Percentiles rank a stretch among this genome's conserved stretches.
These are phyloP conservation scores for Clonostachys chloroleuca DNA, from an alignment of 2,329 filamentous ascomycete species.

Conservation along the genomic window DNA sequence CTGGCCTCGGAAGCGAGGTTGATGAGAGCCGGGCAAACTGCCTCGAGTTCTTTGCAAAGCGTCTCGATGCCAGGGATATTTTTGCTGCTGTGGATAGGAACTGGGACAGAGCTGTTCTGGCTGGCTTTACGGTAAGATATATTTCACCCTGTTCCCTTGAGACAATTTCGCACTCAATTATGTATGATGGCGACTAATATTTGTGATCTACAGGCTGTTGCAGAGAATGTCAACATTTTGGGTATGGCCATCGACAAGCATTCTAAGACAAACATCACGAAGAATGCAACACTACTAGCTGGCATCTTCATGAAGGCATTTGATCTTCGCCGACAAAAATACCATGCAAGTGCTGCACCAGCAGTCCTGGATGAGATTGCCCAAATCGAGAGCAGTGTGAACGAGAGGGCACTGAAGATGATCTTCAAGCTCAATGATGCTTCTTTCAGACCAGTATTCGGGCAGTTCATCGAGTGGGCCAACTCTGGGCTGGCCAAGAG, in stretches of 20 bases:
- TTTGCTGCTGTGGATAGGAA: slow-evolving; percentile 70
- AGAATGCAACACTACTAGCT: slow-evolving; percentile 68
- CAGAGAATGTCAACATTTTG: slow-evolving; percentile 67
- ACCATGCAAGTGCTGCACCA: slow-evolving; percentile 28
- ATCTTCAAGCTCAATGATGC: slow-evolving; percentile 96
- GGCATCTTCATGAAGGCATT: slow-evolving; percentile 55
- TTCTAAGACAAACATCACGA: slow-evolving; percentile 72
- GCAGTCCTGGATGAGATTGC: slow-evolving; percentile 41
- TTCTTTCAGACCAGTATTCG: slow-evolving; percentile 88
- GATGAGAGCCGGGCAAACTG: slow-evolving; percentile 64
- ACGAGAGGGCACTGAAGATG: slow-evolving; percentile 77
- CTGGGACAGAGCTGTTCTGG: slow-evolving; percentile 60
- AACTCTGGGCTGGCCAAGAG: slow-evolving; percentile 55
- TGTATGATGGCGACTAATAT: slow-evolving; percentile 5
- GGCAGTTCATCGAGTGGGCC: slow-evolving; percentile 80
- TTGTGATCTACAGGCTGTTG: slow-evolving; percentile 48
- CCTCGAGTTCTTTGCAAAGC: slow-evolving; percentile 69
- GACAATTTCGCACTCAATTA: background rate
- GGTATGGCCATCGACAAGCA: slow-evolving; percentile 71
- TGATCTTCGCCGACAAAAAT: slow-evolving; percentile 60
- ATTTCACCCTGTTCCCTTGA: background rate
- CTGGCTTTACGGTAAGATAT: slow-evolving; percentile 56
- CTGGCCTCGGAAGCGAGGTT: slow-evolving; percentile 55
- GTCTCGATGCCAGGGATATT: slow-evolving; percentile 72
- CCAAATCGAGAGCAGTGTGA: slow-evolving; percentile 59